Percentiles rank a stretch among this genome's conserved stretches.
These are phyloP conservation scores for Colletotrichum sp. DNA, from an alignment of 2,329 filamentous ascomycete species.

Conservation along the genomic window DNA sequence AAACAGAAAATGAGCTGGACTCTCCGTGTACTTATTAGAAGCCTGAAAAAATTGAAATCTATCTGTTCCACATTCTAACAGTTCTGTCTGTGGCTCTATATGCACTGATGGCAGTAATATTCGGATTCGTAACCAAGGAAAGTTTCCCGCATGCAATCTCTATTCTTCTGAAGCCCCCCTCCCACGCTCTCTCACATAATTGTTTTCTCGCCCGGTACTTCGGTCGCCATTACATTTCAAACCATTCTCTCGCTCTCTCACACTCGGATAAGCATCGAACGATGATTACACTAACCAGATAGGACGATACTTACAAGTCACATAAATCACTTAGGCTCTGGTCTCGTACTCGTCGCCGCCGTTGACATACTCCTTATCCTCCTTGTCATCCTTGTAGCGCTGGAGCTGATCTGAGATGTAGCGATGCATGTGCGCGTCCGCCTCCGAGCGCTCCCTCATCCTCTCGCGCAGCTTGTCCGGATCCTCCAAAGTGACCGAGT, in stretches of 20 bases:
- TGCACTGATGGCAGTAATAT: slow-evolving; percentile 1
- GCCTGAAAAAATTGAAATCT: neutral
- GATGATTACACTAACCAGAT: neutral
- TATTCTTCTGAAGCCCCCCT: neutral
- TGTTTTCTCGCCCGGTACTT: neutral
- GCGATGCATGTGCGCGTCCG: slow-evolving; percentile 74
- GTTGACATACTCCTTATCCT: slow-evolving; percentile 27
- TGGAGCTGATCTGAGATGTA: slow-evolving; percentile 85
- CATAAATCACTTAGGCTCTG: slow-evolving; percentile 10
- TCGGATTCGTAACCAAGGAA: neutral
- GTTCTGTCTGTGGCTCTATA: slow-evolving; percentile 11
- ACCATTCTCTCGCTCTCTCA: neutral
- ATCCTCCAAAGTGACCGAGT: slow-evolving; percentile 12
- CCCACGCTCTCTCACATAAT: neutral
- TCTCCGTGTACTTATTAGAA: neutral
- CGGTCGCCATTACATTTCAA: neutral
- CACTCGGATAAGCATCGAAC: neutral
- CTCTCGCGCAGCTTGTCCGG: slow-evolving; percentile 51
- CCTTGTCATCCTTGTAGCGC: slow-evolving; percentile 57
- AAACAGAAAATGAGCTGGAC: neutral
- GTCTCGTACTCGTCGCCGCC: slow-evolving; percentile 51
- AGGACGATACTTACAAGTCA: neutral
- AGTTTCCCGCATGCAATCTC: neutral
- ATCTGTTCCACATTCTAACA: slow-evolving; percentile 10
- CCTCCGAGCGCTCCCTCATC: slow-evolving; percentile 54